Evolutionary conservation across 495 filamentous ascomycete genomes (phyloP).

Genomic region (Lasiosphaeria miniovina): DNA sequence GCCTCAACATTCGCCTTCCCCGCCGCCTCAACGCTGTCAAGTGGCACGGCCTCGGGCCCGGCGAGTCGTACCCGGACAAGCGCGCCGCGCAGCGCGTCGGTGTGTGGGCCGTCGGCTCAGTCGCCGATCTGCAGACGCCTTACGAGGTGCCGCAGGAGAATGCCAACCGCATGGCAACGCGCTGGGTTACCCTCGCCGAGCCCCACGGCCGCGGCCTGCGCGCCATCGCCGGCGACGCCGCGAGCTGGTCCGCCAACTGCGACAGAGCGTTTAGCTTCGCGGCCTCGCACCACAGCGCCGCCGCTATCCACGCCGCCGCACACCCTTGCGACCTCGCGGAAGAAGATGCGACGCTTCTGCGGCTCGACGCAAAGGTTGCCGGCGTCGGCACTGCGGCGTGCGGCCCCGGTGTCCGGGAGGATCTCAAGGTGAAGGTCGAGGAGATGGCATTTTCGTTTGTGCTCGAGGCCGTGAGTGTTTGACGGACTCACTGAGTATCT

Average conservation of each 20-base stretch:
- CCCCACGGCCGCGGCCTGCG: slow-evolving; percentile 10
- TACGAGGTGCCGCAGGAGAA: slow-evolving; percentile 66
- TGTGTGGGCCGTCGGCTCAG: slow-evolving; percentile 38
- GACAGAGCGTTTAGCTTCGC: slow-evolving; percentile 49
- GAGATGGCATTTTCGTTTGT: slow-evolving; percentile 27
- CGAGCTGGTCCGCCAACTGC: slow-evolving; percentile 10
- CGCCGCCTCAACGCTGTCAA: slow-evolving; percentile 34
- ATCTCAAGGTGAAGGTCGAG: slow-evolving; percentile 32
- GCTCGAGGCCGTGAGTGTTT: slow-evolving; percentile 13
- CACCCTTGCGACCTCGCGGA: slow-evolving; percentile 58
- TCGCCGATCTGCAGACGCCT: slow-evolving; percentile 49
- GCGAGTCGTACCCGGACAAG: slow-evolving; percentile 62
- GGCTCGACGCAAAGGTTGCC: slow-evolving; percentile 54
- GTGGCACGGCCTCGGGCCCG: slow-evolving; percentile 63
- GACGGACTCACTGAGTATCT: neutral
- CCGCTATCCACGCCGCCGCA: slow-evolving; percentile 49
- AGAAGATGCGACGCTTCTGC: slow-evolving; percentile 49
- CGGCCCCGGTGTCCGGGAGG: slow-evolving; percentile 55
- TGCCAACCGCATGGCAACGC: slow-evolving; percentile 57
- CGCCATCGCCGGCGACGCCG: slow-evolving; percentile 16
- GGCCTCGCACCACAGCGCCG: slow-evolving; percentile 47
- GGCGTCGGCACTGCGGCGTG: slow-evolving; percentile 61
- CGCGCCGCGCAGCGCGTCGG: slow-evolving; percentile 53
- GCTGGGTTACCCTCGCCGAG: slow-evolving; percentile 31
- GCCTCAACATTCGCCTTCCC: slow-evolving; percentile 47